phyloP scores from a whole-genome alignment of 2,329 filamentous ascomycete genomes.

The Trichoderma breve region DNA sequence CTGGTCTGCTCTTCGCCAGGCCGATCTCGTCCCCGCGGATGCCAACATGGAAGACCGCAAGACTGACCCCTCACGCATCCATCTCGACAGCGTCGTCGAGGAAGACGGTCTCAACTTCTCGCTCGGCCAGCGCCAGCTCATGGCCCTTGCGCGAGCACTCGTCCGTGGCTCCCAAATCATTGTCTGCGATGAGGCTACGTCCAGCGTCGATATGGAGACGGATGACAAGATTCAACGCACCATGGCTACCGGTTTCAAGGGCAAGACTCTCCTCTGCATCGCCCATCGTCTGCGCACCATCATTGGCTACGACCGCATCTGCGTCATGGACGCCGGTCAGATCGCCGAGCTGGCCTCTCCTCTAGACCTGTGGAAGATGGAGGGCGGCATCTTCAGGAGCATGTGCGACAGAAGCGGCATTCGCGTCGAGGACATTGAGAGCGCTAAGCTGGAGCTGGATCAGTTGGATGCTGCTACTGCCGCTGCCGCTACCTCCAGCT shows the following conservation, averaged over 20 bases:
- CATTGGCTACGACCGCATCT: conserved; percentile 90
- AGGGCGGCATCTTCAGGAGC: conserved; percentile 73
- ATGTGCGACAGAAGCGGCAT: conserved; percentile 93
- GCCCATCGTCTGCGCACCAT: conserved; percentile 91
- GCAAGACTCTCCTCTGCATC: conserved; percentile 87
- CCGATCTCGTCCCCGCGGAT: conserved; percentile 64
- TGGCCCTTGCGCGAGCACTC: conserved; percentile 88
- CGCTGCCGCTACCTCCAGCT: neutral
- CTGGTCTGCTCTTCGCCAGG: conserved; percentile 74
- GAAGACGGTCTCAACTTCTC: conserved; percentile 97
- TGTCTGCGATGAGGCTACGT: conserved; percentile 94
- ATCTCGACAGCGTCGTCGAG: conserved; percentile 81
- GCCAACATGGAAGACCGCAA: conserved; percentile 72
- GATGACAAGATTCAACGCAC: conserved; percentile 93
- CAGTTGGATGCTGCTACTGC: conserved; percentile 13
- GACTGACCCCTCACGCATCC: conserved; percentile 66
- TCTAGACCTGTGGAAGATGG: conserved; percentile 64
- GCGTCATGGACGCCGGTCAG: conserved; percentile 86
- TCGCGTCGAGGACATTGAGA: conserved; percentile 51
- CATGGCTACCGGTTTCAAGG: conserved; percentile 79
- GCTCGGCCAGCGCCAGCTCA: conserved; percentile 88
- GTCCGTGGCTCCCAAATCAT: conserved; percentile 89
- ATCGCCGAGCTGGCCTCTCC: conserved; percentile 88
- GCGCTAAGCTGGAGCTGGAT: conserved; percentile 40
- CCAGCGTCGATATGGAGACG: conserved; percentile 90